Evolutionary conservation across 2,329 filamentous ascomycete species (phyloP).

Genomic region (Hypoxylon sp.): DNA sequence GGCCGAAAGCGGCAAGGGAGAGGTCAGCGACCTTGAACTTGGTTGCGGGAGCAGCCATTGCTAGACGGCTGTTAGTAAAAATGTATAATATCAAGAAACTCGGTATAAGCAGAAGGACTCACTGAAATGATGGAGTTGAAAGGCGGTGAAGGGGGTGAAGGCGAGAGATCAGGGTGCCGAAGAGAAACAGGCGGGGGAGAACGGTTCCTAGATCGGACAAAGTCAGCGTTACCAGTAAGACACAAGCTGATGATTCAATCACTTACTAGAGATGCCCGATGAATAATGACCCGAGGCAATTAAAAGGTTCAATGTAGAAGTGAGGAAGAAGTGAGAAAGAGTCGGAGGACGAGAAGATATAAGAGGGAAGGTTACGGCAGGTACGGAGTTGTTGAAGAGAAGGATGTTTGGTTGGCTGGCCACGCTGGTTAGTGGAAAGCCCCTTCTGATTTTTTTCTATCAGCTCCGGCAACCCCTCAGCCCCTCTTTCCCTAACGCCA

Average conservation of each 20-base stretch:
- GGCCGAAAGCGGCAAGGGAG: conserved; percentile 96
- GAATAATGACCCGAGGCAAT: conserved; percentile 17
- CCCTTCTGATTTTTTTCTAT: conserved; percentile 19
- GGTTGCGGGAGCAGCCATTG: conserved; percentile 83
- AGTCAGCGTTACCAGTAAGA: conserved; percentile 15
- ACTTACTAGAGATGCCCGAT: conserved; percentile 32
- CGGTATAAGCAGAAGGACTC: conserved; percentile 14
- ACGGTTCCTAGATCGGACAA: conserved; percentile 13
- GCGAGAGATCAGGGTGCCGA: conserved; percentile 12
- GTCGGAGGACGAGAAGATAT: conserved; percentile 37
- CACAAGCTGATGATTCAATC: not conserved
- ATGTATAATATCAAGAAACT: not conserved
- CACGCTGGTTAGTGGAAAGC: not conserved
- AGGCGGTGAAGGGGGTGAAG: conserved; percentile 26
- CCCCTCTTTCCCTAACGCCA: conserved; percentile 25
- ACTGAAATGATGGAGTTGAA: conserved; percentile 31
- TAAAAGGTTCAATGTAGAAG: conserved; percentile 33
- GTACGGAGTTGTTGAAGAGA: conserved; percentile 19
- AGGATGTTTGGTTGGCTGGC: conserved; percentile 15
- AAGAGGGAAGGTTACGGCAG: conserved; percentile 33
- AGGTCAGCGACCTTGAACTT: conserved; percentile 99
- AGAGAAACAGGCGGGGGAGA: conserved; percentile 17
- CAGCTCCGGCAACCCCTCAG: conserved; percentile 36
- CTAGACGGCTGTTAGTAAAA: conserved; percentile 34
- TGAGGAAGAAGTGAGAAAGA: conserved; percentile 24